Percentiles rank a stretch among this genome's conserved stretches.
Evolutionary conservation across 2,329 filamentous ascomycete species (phyloP).

Genomic region (Cercospora sp.): DNA sequence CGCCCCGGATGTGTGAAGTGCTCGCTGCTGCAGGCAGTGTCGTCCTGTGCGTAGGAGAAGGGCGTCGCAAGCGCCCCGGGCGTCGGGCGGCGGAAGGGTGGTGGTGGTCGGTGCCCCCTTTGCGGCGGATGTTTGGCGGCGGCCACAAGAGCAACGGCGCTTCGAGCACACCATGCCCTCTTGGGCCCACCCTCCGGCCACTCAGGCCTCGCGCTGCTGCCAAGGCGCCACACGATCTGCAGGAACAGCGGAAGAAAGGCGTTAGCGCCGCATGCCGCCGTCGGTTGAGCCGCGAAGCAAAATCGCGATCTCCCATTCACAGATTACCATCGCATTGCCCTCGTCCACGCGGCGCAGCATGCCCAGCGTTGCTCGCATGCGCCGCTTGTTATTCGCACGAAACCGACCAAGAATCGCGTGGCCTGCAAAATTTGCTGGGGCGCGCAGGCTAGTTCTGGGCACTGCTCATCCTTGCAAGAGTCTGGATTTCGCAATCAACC

Average conservation of each 20-base stretch:
- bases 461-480: constrained; percentile 7
- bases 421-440: not conserved
- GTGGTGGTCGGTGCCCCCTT: constrained; percentile 18
- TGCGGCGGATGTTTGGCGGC: constrained; percentile 13
- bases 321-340: not conserved
- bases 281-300: constrained; percentile 16
- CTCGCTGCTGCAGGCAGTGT: not conserved
- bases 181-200: constrained; percentile 9
- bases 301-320: constrained; percentile 4
- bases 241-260: constrained; percentile 18
- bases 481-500: constrained; percentile 9
- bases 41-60: not conserved
- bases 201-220: constrained; percentile 4
- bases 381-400: not conserved
- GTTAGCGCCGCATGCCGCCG: constrained; percentile 11
- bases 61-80: not conserved
- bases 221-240: constrained; percentile 15
- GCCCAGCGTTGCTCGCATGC: not conserved
- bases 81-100: constrained; percentile 1
- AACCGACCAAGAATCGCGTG: not conserved
- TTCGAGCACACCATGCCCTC: constrained; percentile 15
- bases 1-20: not conserved
- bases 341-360: not conserved
- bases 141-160: not conserved
- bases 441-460: not conserved